phyloP scores from a whole-genome alignment of 2,329 filamentous ascomycete species.

The Trichoderma atrobrunneum region DNA sequence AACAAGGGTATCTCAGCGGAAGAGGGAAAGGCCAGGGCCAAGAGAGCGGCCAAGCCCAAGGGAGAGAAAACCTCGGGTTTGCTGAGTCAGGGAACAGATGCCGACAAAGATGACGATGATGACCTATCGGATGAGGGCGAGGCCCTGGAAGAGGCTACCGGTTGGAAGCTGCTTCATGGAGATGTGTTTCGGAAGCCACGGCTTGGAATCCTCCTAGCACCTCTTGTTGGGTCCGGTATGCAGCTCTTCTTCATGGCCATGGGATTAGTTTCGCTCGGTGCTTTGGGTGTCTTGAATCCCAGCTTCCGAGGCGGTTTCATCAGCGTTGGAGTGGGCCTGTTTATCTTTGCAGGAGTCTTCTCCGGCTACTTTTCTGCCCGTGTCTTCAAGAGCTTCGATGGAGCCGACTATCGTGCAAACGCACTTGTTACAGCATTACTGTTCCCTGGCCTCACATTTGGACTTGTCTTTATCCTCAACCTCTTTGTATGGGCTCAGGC shows the following conservation, averaged over 20 bases:
- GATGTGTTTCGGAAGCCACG: slow-evolving; percentile 78
- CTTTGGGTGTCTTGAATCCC: slow-evolving; percentile 76
- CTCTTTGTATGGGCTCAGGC: slow-evolving; percentile 89
- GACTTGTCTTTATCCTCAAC: slow-evolving; percentile 74
- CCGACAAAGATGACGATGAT: slow-evolving; percentile 54
- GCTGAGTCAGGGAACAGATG: slow-evolving; percentile 57
- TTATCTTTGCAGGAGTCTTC: slow-evolving; percentile 78
- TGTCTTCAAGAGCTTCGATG: slow-evolving; percentile 80
- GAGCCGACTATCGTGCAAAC: slow-evolving; percentile 71
- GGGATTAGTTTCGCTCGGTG: slow-evolving; percentile 69
- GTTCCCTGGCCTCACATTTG: slow-evolving; percentile 76
- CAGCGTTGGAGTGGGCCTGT: slow-evolving; percentile 78
- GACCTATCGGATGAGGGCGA: slow-evolving; percentile 58
- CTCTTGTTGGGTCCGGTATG: slow-evolving; percentile 79
- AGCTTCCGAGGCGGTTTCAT: slow-evolving; percentile 88
- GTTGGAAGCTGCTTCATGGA: slow-evolving; percentile 86
- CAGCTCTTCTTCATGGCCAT: slow-evolving; percentile 80
- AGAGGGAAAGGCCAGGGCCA: slow-evolving; percentile 62
- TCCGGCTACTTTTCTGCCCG: slow-evolving; percentile 85
- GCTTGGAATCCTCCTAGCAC: slow-evolving; percentile 70
- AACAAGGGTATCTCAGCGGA: slow-evolving; percentile 67
- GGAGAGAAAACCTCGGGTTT: slow-evolving; percentile 57
- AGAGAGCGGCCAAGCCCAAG: slow-evolving; percentile 41
- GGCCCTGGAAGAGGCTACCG: slow-evolving; percentile 72
- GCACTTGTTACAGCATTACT: slow-evolving; percentile 72